Percentiles rank a stretch among this genome's conserved stretches.
These are phyloP conservation scores for Xylogone sp. DNA, from an alignment of 2,329 filamentous ascomycete species.

Conservation along the genomic window DNA sequence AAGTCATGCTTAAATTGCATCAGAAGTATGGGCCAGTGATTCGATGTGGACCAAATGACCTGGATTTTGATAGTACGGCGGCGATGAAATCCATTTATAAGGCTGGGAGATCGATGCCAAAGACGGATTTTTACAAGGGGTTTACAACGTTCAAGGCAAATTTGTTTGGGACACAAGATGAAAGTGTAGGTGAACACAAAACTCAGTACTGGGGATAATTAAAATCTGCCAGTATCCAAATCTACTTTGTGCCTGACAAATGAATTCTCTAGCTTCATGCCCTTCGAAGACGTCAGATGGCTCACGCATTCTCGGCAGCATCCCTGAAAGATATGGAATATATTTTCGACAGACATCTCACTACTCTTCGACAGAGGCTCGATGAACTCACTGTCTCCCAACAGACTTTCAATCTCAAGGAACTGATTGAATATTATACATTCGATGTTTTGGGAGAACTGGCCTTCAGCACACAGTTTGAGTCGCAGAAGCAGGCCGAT, in stretches of 20 bases:
- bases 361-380: constrained; percentile 20
- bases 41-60: background rate
- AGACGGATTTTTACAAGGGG: constrained; percentile 32
- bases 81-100: constrained; percentile 6
- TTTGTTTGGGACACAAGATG: constrained; percentile 30
- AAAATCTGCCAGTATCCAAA: too few relatives aligned
- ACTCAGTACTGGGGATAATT: too few relatives aligned
- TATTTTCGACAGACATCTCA: constrained; percentile 28
- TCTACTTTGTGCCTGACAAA: too few relatives aligned
- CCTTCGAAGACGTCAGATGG: constrained; percentile 25
- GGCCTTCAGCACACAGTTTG: constrained; percentile 1
- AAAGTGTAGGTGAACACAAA: constrained; percentile 12
- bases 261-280: constrained; percentile 16
- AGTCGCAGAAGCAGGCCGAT: background rate
- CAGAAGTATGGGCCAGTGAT: background rate
- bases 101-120: constrained; percentile 22
- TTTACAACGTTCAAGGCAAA: constrained; percentile 28
- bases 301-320: constrained; percentile 29
- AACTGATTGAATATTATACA: background rate
- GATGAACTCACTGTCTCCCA: background rate
- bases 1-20: background rate
- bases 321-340: constrained; percentile 33
- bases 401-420: background rate
- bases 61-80: background rate
- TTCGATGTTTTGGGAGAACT: constrained; percentile 1